Evolutionary conservation across 331 rosid species (phyloP), one percentile per base, ranked within the genome.

Genomic region (Stylosanthes scabra): DNA sequence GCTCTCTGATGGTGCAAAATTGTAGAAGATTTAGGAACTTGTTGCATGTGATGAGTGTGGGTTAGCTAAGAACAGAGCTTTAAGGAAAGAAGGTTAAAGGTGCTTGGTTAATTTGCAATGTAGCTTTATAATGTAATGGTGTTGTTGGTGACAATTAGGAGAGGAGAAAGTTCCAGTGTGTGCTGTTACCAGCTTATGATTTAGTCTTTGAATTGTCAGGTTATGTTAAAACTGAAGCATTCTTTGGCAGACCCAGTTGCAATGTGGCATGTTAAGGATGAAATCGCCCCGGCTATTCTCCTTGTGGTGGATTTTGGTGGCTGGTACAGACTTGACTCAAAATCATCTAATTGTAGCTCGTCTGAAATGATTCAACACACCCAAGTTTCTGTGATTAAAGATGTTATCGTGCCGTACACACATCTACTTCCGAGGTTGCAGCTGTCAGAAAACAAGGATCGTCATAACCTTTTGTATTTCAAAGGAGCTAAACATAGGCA

Each of bases 231-330:
- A 83, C 89, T 94, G 96, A 89, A 89, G 99, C 99, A 66, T 94
- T 94, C 82, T 94, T 91, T 94, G 99, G 89, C 97, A 94, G 97
- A 95, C 97, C 99, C 97, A 14, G 96, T 95, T 39, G 97, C 97
- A 39, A 92, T 95, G 99, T 92, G 99, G 99, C 97, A 92, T 59
- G 81, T 92, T 49, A 86, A 88, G 82, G 90, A 85, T 71, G 99
- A 95, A 88, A 83, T 95, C 61, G 96, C 93, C 49, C 91, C 92
- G 0, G 96, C 97, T 65, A 41, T 92, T 60, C 87, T 95, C 15
- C 93, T 95, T 11, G 91, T 95, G 66, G 99, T 92, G 27, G 99
- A 95, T 85, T 95, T 95, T 79, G 97, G 97, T 9, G 99, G 99
- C 63, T 92, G 99, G 99, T 95, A 84, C 79, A 76, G 86, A 62